These are phyloP conservation scores for Usnea hakonensis DNA, from an alignment of 495 filamentous ascomycete species.

Conservation along the genomic window DNA sequence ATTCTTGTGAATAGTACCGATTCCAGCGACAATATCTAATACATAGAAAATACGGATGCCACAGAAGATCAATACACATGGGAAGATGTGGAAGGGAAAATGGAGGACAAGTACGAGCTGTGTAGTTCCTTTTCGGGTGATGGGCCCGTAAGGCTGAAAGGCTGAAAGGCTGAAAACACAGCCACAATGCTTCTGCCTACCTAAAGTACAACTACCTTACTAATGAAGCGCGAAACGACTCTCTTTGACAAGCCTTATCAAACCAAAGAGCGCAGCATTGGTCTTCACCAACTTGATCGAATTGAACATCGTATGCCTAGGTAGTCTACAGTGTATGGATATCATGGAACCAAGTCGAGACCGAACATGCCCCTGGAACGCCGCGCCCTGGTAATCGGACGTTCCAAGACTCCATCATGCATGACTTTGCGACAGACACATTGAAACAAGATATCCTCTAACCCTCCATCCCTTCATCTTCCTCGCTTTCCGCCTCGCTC, in stretches of 20 bases:
- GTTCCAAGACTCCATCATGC: background rate
- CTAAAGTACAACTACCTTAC: too few relatives aligned
- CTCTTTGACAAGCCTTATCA: background rate
- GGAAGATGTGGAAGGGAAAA: background rate
- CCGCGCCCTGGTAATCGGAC: background rate
- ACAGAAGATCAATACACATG: background rate
- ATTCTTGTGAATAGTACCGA: background rate
- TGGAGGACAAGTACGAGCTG: background rate
- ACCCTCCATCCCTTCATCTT: conserved; percentile 14
- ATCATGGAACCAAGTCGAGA: background rate
- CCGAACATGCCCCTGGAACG: background rate
- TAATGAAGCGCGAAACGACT: background rate
- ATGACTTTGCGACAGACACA: conserved; percentile 6
- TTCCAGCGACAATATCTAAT: too few relatives aligned
- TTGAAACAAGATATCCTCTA: background rate
- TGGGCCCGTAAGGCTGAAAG: background rate
- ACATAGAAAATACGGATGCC: background rate
- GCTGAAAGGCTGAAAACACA: background rate
- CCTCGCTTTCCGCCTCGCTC: conserved; percentile 19
- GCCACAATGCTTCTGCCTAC: conserved; percentile 6
- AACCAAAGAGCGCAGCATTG: background rate
- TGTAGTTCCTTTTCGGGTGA: background rate
- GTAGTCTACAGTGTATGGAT: conserved; percentile 5
- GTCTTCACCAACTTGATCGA: background rate
- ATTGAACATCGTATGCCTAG: background rate